Percentiles rank a stretch among this genome's conserved stretches.
Conservation (phyloP, 2,329 filamentous ascomycete genomes). For the Aspergillus sojae region DNA sequence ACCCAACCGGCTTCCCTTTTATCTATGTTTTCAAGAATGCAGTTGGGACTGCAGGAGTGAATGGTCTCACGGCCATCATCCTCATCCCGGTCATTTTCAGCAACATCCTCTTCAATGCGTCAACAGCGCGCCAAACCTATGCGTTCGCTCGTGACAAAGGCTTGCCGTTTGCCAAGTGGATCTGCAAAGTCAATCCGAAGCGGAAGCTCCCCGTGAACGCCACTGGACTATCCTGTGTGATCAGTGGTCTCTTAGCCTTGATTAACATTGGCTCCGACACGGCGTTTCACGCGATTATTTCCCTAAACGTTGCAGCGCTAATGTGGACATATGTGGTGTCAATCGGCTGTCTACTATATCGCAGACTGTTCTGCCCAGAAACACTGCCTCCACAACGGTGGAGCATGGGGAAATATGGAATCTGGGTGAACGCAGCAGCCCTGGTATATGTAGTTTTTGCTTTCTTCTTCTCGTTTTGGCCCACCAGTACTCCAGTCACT, state of each 20-base stretch:
- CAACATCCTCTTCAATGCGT: constrained; percentile 44
- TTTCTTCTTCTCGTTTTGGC: constrained; percentile 54
- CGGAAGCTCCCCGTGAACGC: constrained; percentile 49
- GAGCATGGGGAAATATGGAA: constrained; percentile 47
- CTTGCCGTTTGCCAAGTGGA: constrained; percentile 44
- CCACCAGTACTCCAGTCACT: constrained; percentile 41
- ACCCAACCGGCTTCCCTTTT: constrained; percentile 49
- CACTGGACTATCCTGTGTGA: constrained; percentile 32
- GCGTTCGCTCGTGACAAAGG: constrained; percentile 50
- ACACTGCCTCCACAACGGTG: constrained; percentile 46
- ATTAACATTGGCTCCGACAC: constrained; percentile 56
- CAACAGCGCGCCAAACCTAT: constrained; percentile 44
- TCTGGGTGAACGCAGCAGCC: constrained; percentile 49
- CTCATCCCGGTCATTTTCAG: constrained; percentile 42
- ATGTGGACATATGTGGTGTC: constrained; percentile 56
- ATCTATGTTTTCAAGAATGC: constrained; percentile 49
- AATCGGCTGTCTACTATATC: constrained; percentile 49
- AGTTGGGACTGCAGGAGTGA: constrained; percentile 27
- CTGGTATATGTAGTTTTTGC: constrained; percentile 48
- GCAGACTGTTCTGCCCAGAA: constrained; percentile 42
- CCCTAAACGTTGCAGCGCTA: constrained; percentile 51
- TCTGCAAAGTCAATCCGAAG: constrained; percentile 39
- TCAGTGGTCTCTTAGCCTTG: constrained; percentile 44
- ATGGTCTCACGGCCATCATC: constrained; percentile 44
- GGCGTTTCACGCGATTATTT: constrained; percentile 57